Evolutionary conservation across 2,329 filamentous ascomycete genomes (phyloP), one percentile per base, ranked within the genome.

Genomic region (Aspergillus unguis): DNA sequence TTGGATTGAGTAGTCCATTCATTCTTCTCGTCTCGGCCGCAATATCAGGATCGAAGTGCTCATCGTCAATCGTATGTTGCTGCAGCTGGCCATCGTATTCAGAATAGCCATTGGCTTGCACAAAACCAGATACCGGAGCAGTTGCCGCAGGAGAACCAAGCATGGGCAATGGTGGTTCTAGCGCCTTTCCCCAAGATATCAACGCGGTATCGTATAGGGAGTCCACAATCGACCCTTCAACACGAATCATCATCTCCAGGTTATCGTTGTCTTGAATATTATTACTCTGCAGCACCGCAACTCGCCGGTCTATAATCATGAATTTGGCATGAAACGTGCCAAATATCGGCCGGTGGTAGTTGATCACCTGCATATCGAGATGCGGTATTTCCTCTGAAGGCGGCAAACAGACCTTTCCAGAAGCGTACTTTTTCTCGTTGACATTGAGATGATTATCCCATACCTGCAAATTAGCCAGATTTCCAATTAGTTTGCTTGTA

Each of bases 321-420:
- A 86, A 90, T 64, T 92, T 92, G 56, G 84, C 77, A 62, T 92
- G 88, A 37, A 91, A 86, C 0, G 88, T 92, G 0, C 88, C 88
- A 2, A 92, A 69, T 1, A 87, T 70, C 1, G 87, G 80, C 9
- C 79, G 77, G 62, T 92, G 88, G 61, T 84, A 85, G 63, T 89
- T 92, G 55, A 87, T 79, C 5, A 91, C 87, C 62, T 89, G 76
- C 32, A 92, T 68, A 56, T 90, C 84, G 28, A 92, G 69, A 61
- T 89, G 80, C 0, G 87, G 87, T 2, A 91, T 84, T 36, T 91
- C 85, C 2, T 82, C 72, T 0, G 80, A 76, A 0, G 76, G 61
- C 0, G 88, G 88, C 0, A 92, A 70, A 2, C 77, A 75, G 7
- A 92, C 79, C 3, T 79, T 75, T 3, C 75, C 75, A 7, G 79